Evolutionary conservation across 805 yeast genomes (phyloP).

Genomic region (Ogataea pini): DNA sequence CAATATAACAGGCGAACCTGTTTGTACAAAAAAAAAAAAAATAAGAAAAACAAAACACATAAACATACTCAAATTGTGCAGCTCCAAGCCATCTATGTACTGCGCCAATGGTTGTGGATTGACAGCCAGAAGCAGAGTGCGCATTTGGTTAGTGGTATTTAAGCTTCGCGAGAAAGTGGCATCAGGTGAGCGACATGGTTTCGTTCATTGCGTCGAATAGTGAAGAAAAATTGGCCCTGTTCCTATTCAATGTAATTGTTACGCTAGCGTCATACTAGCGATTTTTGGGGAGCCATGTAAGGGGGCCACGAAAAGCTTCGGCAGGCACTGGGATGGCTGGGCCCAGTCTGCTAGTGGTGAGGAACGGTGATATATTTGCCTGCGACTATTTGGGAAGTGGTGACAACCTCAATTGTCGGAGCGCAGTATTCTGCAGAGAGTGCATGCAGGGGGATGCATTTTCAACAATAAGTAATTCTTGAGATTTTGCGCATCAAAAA

Average conservation of each 20-base stretch:
- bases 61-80: too few relatives aligned
- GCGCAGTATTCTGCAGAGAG: neutral
- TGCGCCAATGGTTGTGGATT: too few relatives aligned
- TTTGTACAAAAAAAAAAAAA: neutral
- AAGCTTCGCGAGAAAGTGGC: too few relatives aligned
- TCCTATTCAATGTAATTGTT: neutral
- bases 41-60: too few relatives aligned
- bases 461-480: neutral
- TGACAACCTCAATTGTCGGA: neutral
- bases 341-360: neutral
- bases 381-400: neutral
- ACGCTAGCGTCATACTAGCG: conserved; percentile 3
- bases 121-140: too few relatives aligned
- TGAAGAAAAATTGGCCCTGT: too few relatives aligned
- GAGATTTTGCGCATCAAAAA: neutral
- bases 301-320: neutral
- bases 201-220: too few relatives aligned
- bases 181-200: too few relatives aligned
- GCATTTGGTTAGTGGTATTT: too few relatives aligned
- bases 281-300: neutral
- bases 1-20: too few relatives aligned
- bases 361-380: neutral
- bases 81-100: too few relatives aligned
- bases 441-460: neutral
- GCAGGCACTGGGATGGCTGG: neutral